Base-by-base conservation (phyloP, 495 filamentous ascomycete genomes). In the Penicillium steckii region DNA sequence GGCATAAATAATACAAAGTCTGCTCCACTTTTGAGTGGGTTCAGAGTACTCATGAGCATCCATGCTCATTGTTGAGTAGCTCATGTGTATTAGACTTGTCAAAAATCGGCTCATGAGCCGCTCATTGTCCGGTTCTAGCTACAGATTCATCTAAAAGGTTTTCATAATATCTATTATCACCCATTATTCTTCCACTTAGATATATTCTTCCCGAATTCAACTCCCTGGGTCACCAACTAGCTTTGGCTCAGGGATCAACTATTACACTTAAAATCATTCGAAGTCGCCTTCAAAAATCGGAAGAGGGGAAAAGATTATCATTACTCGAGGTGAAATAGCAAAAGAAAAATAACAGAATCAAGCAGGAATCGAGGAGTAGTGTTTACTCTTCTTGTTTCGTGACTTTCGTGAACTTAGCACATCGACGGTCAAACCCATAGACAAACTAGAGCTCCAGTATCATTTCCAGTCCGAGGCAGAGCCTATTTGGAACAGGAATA, bases 231-330 rank as follows among this genome's bases (percentile, higher is more conserved):
- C 32, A 15, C 6, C 29, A 62, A 46, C 60, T 61, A 29, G 40
- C 48, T 23, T 8, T 46, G 44, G 44, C n/a, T n/a, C 9, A 15
- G 13, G 29, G 9, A 37, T 48, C 21, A 37, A 37, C 21, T 24
- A 57, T 57, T 2, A 44, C 54, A 7, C 43, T 57, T 17, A 48
- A 57, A 35, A 52, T 44, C 25, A 57, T 48, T 10, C 44, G 49
- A 3, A 17, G 18, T 12, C 54, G 54, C 4, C 38, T 57, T 9
- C 43, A 35, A 19, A 7, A 18, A 18, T 57, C 44, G 12, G 52
- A 57, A 32, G 9, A 12, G 6, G 15, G 22, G n/a, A 29, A 13
- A 8, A 13, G 23, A 19, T 9, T 48, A 19, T 46, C 54, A 27
- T 27, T 50, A 1, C 17, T 29, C 10, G 35, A 57, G 15, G 15